These are phyloP conservation scores for Ampelomyces quisqualis DNA, from an alignment of 2,329 filamentous ascomycete species.

Conservation along the genomic window DNA sequence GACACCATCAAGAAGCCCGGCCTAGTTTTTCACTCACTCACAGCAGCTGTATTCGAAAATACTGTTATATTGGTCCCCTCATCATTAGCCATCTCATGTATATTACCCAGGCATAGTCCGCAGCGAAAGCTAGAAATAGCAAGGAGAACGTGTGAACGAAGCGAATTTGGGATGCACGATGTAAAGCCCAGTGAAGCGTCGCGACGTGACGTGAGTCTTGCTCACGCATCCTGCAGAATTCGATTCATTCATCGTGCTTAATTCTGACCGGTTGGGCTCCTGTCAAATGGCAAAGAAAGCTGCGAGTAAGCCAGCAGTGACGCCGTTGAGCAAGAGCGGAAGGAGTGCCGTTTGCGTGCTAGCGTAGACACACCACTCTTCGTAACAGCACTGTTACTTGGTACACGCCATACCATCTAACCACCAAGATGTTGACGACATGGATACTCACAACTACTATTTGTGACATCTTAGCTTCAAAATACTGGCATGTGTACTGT, in stretches of 20 bases:
- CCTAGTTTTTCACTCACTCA: slow-evolving; percentile 44
- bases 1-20: slow-evolving; percentile 55
- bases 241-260: background rate
- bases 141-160: background rate
- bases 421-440: slow-evolving; percentile 5
- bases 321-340: background rate
- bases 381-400: slow-evolving; percentile 3
- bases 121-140: background rate
- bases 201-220: background rate
- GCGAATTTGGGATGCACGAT: background rate
- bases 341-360: slow-evolving; percentile 1
- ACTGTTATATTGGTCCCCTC: slow-evolving; percentile 50
- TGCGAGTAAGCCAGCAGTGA: background rate
- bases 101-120: slow-evolving; percentile 54
- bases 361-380: background rate
- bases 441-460: background rate
- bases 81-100: slow-evolving; percentile 53
- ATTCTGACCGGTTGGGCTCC: background rate
- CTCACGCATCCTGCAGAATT: background rate
- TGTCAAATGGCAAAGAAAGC: slow-evolving; percentile 4
- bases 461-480: background rate
- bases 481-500: slow-evolving; percentile 28
- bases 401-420: slow-evolving; percentile 1
- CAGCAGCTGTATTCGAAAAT: slow-evolving; percentile 51
- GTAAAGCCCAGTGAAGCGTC: background rate